Base-by-base conservation (phyloP, 2,329 filamentous ascomycete species). In the Sordariomycetes sp. region DNA sequence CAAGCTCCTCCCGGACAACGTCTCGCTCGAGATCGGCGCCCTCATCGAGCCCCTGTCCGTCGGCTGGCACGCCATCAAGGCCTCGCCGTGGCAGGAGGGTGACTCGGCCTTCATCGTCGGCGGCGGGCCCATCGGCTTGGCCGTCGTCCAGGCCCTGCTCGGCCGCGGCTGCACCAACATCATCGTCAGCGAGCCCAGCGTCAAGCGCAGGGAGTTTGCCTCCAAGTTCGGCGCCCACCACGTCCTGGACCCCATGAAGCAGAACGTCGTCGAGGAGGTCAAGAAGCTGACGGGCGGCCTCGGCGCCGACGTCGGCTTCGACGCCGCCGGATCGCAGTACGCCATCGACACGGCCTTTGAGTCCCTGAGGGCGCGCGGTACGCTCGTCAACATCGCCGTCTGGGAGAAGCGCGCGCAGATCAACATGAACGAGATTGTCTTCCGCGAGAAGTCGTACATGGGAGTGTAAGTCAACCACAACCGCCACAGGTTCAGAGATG, bases 311-410 rank as follows among this genome's bases (percentile, higher is more conserved):
- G 59, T 79, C 3, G 68, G 72, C 0, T 77, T 79, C 40, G 75
- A 82, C 41, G 75, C 73, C 21, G 74, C 75, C 0, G 76, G 76
- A 6, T 71, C 79, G 15, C 61, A 68, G n/a, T 58, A 58, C 1
- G 69, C 59, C n/a, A 44, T 68, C 5, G 49, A 60, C 24, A 47
- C 39, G 43, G 72, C 54, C 43, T 72, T 65, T 26, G 51, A 61
- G 15, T 61, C 68, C 0, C 66, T 75, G 3, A 59, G 64, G 32
- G 59, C 64, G 0, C 59, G 68, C 23, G 77, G 75, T 0, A 72
- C 70, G 0, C 61, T 82, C 1, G 64, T 81, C 3, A 81, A 81
- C 39, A 65, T 81, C n/a, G 73, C 76, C 0, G 71, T 81, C 4
- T 80, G 73, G 72, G 73, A 77, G 45, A 71, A 64, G 34, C 57